Evolutionary conservation across 129 eudicot genomes (phyloP), one percentile per base, ranked within the genome.

Genomic region (Mikania micrantha): DNA sequence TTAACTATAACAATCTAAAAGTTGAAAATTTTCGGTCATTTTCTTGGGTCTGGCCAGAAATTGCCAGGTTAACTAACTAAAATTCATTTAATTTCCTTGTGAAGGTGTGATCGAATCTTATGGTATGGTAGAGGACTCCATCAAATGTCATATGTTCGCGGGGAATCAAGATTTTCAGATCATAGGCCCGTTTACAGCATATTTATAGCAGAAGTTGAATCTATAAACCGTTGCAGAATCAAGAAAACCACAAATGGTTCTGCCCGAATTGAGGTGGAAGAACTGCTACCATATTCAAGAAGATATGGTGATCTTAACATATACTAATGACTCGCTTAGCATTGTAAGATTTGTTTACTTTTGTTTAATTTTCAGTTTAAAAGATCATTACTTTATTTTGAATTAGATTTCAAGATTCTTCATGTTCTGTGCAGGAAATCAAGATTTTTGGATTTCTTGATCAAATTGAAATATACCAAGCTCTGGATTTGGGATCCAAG

Each of bases 41-140:
- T 32, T 32, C n/a, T 32, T 3, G 36, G 36, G 36, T 32, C 36
- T 0, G 4, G 36, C 6, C 1, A 32, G 36, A 7, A 32, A 32
- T 32, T 32, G 36, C 6, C 4, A 3, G 36, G 32, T 7, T 70
- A 3, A 17, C 36, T 31, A 31, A 13, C 31, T 68, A 60, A 62
- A 61, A 38, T 60, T 27, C 20, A 2, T 45, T 7, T 48, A 24
- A 34, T 67, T 76, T 72, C 13, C 20, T 42, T 66, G 64, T 83
- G 70, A 72, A 90, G 97, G 97, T 90, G 97, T 80, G 97, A 90
- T 83, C 79, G 97, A 34, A 90, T 90, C 64, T 80, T 90, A 72
- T 90, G 97, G 97, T 79, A 80, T 9, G 97, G 97, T 50, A 71
- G 77, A 70, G 97, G 97, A 57, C 83, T 90, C 15, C 84, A 81